These are phyloP conservation scores for Backusella luteola DNA, from an alignment of 192 early-diverging fungal species.

Conservation along the genomic window DNA sequence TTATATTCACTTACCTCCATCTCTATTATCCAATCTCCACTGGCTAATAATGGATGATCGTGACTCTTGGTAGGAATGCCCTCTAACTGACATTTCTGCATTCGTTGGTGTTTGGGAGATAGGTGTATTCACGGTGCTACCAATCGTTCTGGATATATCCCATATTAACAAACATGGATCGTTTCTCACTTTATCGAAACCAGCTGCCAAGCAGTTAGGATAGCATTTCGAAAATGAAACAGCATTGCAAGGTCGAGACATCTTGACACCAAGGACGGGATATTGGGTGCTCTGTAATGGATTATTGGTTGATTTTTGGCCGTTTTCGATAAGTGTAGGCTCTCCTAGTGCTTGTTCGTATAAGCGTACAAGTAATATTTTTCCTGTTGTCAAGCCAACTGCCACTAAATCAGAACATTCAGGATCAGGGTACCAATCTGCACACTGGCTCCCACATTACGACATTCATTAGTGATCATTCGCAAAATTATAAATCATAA, in stretches of 20 bases:
- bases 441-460: slow-evolving; percentile 43
- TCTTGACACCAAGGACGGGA: slow-evolving; percentile 43
- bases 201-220: slow-evolving; percentile 59
- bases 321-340: background rate
- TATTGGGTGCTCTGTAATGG: slow-evolving; percentile 19
- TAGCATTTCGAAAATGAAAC: slow-evolving; percentile 66
- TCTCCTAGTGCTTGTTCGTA: slow-evolving; percentile 23
- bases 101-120: background rate
- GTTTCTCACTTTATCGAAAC: slow-evolving; percentile 74
- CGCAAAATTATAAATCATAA: background rate
- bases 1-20: background rate
- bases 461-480: background rate
- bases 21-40: slow-evolving; percentile 7
- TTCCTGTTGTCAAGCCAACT: slow-evolving; percentile 57
- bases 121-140: slow-evolving; percentile 25
- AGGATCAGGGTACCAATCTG: slow-evolving; percentile 62
- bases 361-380: slow-evolving; percentile 53
- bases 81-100: background rate
- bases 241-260: slow-evolving; percentile 65
- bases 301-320: background rate
- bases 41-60: slow-evolving; percentile 1
- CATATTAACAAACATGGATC: slow-evolving; percentile 72
- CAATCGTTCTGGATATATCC: slow-evolving; percentile 62
- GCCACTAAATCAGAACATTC: slow-evolving; percentile 55
- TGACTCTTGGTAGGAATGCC: background rate